These are phyloP conservation scores for Pseudogymnoascus sp. DNA, from an alignment of 2,329 filamentous ascomycete species.

Conservation along the genomic window DNA sequence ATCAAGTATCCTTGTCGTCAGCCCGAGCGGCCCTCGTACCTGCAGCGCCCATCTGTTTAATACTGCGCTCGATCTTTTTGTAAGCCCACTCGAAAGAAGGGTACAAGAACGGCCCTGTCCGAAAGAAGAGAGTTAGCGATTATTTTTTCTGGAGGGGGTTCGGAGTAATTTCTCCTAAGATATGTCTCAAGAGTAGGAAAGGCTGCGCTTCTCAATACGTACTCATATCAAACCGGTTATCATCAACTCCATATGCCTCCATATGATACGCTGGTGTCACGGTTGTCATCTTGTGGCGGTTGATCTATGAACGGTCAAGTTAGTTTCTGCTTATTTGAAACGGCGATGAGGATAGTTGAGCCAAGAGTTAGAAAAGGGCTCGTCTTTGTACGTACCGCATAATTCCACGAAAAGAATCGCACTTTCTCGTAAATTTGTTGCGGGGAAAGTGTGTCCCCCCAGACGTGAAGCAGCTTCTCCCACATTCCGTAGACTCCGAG, in stretches of 20 bases:
- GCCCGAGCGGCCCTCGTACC: constrained; percentile 9
- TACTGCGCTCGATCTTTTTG: constrained; percentile 40
- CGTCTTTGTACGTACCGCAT: background rate
- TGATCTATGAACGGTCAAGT: constrained; percentile 43
- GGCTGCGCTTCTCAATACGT: constrained; percentile 38
- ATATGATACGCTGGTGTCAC: constrained; percentile 37
- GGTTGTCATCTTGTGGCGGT: constrained; percentile 55
- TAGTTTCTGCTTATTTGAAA: background rate
- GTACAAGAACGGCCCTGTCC: constrained; percentile 46
- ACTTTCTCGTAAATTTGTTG: constrained; percentile 32
- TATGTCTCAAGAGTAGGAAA: background rate
- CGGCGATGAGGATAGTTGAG: background rate
- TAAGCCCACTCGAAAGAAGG: constrained; percentile 33
- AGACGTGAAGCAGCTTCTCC: constrained; percentile 39
- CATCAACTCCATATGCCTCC: constrained; percentile 46
- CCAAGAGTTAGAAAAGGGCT: background rate
- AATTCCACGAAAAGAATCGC: constrained; percentile 32
- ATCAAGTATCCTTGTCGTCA: constrained; percentile 9
- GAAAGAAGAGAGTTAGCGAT: background rate
- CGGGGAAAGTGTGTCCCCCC: constrained; percentile 31
- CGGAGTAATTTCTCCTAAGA: background rate
- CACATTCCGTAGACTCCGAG: constrained; percentile 43
- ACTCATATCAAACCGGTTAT: constrained; percentile 51
- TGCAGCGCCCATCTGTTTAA: constrained; percentile 36
- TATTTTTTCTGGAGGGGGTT: background rate